A percentile compares a stretch with the other conserved stretches of the same genome.
Evolutionary conservation across 768 basidiomycete species (phyloP).

Genomic region (Phaeotremella fagi): DNA sequence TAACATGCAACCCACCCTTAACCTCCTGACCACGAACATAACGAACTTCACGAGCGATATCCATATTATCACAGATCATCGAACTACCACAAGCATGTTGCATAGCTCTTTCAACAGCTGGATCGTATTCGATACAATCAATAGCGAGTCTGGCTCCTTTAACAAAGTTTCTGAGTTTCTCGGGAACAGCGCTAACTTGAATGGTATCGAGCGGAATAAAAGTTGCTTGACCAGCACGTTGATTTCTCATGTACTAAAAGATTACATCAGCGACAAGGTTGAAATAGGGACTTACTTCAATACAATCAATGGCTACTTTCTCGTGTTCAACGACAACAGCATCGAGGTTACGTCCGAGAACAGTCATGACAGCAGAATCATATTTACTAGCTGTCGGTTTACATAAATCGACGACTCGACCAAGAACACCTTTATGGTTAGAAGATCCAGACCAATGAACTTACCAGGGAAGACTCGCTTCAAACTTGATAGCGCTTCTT

Average conservation of each 20-base stretch:
- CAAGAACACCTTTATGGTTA: slow-evolving; percentile 66
- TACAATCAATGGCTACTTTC: slow-evolving; percentile 94
- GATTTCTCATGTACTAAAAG: slow-evolving; percentile 84
- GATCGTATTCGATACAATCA: slow-evolving; percentile 76
- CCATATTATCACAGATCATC: slow-evolving; percentile 92
- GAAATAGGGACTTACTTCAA: slow-evolving; percentile 60
- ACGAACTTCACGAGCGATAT: slow-evolving; percentile 80
- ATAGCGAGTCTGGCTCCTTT: slow-evolving; percentile 81
- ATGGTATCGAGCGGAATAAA: slow-evolving; percentile 99
- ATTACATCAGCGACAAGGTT: neutral
- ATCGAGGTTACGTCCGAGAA: slow-evolving; percentile 90
- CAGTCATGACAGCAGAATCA: slow-evolving; percentile 81
- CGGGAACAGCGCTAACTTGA: slow-evolving; percentile 85
- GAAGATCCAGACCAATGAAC: slow-evolving; percentile 5
- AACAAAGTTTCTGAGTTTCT: slow-evolving; percentile 87
- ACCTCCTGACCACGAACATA: slow-evolving; percentile 95
- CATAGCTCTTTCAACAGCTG: slow-evolving; percentile 85
- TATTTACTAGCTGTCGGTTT: slow-evolving; percentile 90
- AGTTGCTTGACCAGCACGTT: slow-evolving; percentile 90
- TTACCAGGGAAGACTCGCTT: slow-evolving; percentile 85
- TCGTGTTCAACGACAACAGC: slow-evolving; percentile 95
- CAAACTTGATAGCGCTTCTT: slow-evolving; percentile 75
- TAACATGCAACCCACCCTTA: slow-evolving; percentile 63
- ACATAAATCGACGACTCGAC: slow-evolving; percentile 87
- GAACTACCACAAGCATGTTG: slow-evolving; percentile 95